A percentile compares a stretch with the other conserved stretches of the same genome.
Evolutionary conservation across 139 green algal genomes (phyloP).

Genomic region (Chlorella vulgaris): DNA sequence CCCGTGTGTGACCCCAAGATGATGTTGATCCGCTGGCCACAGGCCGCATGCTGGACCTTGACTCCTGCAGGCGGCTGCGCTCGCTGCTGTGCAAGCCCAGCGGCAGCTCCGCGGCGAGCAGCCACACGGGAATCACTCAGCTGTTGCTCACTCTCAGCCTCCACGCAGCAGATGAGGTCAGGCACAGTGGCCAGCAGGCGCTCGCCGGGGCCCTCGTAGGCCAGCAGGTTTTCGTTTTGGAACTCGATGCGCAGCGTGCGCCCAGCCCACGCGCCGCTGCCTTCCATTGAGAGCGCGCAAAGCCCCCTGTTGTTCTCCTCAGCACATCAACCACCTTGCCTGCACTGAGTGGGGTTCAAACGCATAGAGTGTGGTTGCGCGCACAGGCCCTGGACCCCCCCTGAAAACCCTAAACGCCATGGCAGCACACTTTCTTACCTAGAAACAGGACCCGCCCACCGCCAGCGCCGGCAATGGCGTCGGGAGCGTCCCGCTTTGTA

Average conservation of each 20-base stretch:
- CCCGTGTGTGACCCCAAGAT: no score
- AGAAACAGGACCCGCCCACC: conserved; percentile 34
- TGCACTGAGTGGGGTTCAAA: background rate
- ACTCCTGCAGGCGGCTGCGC: no score
- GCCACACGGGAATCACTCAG: no score
- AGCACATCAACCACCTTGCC: conserved; percentile 44
- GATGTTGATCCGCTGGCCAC: no score
- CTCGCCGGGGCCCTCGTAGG: background rate
- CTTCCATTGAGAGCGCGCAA: conserved; percentile 36
- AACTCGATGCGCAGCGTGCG: background rate
- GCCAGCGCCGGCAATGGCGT: conserved; percentile 34
- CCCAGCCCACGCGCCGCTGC: background rate
- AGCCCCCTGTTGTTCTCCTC: conserved; percentile 38
- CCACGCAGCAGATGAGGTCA: conserved; percentile 57
- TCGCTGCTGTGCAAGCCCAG: no score
- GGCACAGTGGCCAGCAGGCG: conserved; percentile 39
- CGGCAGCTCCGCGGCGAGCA: no score
- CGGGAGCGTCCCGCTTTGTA: conserved; percentile 41
- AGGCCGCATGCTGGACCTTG: no score
- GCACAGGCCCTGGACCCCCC: no score
- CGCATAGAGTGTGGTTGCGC: no score
- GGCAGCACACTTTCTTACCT: no score
- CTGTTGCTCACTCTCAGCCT: conserved; percentile 31
- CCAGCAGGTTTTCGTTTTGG: conserved; percentile 57
- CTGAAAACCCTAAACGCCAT: no score